Base-by-base conservation (phyloP, 495 filamentous ascomycete species). In the Chaetomidium leptoderma region DNA sequence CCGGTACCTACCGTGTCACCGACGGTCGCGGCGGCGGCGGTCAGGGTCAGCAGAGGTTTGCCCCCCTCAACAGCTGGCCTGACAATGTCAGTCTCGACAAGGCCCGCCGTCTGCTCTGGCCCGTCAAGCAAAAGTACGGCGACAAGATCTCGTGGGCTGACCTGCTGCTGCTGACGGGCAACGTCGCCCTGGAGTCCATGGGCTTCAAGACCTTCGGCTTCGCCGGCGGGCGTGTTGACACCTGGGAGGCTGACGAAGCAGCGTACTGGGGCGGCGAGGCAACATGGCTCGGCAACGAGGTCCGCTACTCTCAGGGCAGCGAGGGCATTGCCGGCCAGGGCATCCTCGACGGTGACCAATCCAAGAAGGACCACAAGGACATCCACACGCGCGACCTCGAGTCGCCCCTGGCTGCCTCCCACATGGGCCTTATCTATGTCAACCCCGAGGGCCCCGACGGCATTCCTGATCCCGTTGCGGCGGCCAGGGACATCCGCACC, bases 121-220 rank as follows among this genome's bases (percentile, higher is more conserved):
- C 86, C 64, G 82, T 89, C 74, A 89, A 89, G 76, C 84, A 88
- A 64, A 89, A 89, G 78, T 89, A 89, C 65, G 86, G 86, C 68
- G 80, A 81, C 79, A 88, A 87, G 78, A 85, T 89, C 68, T 89
- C 86, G 5, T 89, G 86, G 86, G 83, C 85, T 26, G 86, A 89
- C 64, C 70, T 89, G 61, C 57, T 86, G 35, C 76, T 89, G 29
- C 75, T 89, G 36, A 81, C 84, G 26, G 86, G 86, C 59, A 89
- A 89, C 65, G 86, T 88, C 7, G 85, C 86, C 23, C 79, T 88
- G 63, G 86, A 89, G 73, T 83, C 81, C 44, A 88, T 87, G 86
- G 86, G 86, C 61, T 76, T 86, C 71, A 81, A 84, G 78, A 83
- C 86, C 49, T 85, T 87, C 55, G 86, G 86, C 51, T 88, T 88